phyloP scores from a whole-genome alignment of 1,284 basidiomycete species.

The Cerioporus squamosus region DNA sequence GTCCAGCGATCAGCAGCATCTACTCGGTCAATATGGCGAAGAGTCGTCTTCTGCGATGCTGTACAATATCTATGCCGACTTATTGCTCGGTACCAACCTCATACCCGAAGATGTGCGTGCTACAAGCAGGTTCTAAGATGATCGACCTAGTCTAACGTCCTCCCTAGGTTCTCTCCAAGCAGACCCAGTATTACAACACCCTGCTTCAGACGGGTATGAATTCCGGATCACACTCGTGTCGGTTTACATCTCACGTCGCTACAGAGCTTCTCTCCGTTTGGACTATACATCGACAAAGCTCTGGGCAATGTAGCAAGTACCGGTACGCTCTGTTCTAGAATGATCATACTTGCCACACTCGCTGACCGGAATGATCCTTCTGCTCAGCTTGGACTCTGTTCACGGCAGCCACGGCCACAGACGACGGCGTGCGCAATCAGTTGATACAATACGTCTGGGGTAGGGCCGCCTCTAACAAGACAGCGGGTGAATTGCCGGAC shows the following conservation, averaged over 20 bases:
- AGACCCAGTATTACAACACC: slow-evolving; percentile 15
- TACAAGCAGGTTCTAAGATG: not conserved
- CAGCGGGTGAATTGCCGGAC: slow-evolving; percentile 21
- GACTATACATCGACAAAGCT: too few relatives aligned
- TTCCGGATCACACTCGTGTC: not conserved
- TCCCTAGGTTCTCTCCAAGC: slow-evolving; percentile 6
- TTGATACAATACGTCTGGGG: slow-evolving; percentile 27
- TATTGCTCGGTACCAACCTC: slow-evolving; percentile 44
- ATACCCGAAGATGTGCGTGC: slow-evolving; percentile 25
- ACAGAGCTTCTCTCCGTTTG: not conserved
- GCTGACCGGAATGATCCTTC: not conserved
- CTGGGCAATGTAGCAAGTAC: not conserved
- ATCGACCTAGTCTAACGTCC: too few relatives aligned
- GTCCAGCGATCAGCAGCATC: slow-evolving; percentile 41
- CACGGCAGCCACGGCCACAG: slow-evolving; percentile 27
- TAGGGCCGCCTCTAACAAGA: slow-evolving; percentile 25
- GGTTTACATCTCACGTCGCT: not conserved
- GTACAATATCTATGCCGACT: slow-evolving; percentile 72
- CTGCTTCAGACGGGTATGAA: slow-evolving; percentile 5
- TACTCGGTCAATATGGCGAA: slow-evolving; percentile 45
- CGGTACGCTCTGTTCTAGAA: not conserved
- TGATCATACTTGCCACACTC: too few relatives aligned
- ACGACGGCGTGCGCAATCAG: slow-evolving; percentile 21
- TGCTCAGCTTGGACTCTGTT: slow-evolving; percentile 30
- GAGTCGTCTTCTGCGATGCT: slow-evolving; percentile 58